These are phyloP conservation scores for Phytophthora hibernalis DNA, from an alignment of 352 stramenopile species.

Conservation along the genomic window DNA sequence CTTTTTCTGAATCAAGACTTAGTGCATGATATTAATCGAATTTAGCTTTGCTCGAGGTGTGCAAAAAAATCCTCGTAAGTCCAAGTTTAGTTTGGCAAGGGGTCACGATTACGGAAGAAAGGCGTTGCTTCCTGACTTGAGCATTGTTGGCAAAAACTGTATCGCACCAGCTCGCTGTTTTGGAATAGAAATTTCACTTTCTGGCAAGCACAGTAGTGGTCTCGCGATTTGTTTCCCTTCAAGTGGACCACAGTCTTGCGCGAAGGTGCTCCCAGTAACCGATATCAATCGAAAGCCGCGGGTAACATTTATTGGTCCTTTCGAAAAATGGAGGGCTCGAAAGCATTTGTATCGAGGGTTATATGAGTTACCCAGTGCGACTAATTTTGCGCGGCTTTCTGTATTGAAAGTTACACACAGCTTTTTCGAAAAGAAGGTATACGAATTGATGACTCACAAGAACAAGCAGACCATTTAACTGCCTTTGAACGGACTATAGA, in stretches of 20 bases:
- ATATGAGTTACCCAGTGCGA: slow-evolving; percentile 3
- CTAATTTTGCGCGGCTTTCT: slow-evolving; percentile 13
- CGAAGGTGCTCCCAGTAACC: not conserved
- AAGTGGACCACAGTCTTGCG: not conserved
- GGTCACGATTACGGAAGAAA: no score
- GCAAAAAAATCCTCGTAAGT: no score
- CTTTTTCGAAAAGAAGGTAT: slow-evolving; percentile 17
- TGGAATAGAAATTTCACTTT: no score
- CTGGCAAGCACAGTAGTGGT: no score
- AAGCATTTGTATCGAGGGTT: slow-evolving; percentile 11
- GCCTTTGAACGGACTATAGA: not conserved
- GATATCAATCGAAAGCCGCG: not conserved
- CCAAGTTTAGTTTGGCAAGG: no score
- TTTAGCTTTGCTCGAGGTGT: no score
- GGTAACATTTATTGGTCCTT: slow-evolving; percentile 25
- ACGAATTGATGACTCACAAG: slow-evolving; percentile 1
- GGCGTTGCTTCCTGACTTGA: no score
- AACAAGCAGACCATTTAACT: not conserved
- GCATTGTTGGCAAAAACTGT: no score
- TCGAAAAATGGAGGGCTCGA: slow-evolving; percentile 4
- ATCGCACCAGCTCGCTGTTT: no score
- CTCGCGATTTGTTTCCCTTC: slow-evolving; percentile 31
- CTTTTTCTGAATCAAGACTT: no score
- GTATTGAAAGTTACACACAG: slow-evolving; percentile 9
- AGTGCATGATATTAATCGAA: no score